Percentiles rank a stretch among this genome's conserved stretches.
phyloP scores from a whole-genome alignment of 164 flowering plant species.

The Vitis riparia region DNA sequence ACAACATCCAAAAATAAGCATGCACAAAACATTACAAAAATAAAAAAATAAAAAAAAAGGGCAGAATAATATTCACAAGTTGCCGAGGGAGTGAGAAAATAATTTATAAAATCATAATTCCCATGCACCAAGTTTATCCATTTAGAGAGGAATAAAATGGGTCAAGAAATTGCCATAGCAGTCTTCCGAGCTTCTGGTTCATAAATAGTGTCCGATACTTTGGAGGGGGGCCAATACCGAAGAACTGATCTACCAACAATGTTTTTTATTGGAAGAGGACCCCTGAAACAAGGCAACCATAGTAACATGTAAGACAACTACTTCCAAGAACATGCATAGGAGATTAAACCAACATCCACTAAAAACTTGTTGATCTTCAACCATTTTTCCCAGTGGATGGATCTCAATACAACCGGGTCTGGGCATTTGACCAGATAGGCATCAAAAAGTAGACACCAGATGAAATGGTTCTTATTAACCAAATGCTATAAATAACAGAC shows the following conservation, averaged over 20 bases:
- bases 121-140: too few species aligned
- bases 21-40: background rate
- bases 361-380: background rate
- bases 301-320: background rate
- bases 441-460: background rate
- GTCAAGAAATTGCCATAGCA: conserved; percentile 51
- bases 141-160: conserved; percentile 5
- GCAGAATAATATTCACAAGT: conserved; percentile 6
- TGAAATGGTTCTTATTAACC: background rate
- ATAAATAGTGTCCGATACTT: conserved; percentile 48
- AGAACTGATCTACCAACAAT: conserved; percentile 87
- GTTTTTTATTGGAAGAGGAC: conserved; percentile 85
- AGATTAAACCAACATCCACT: background rate
- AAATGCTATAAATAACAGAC: background rate
- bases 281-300: conserved; percentile 56
- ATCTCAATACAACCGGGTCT: conserved; percentile 3
- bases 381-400: background rate
- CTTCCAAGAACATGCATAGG: background rate
- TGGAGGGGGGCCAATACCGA: conserved; percentile 93
- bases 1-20: conserved; percentile 4
- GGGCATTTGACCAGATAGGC: background rate
- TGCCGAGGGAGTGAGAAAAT: conserved; percentile 2
- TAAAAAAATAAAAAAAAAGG: too few species aligned
- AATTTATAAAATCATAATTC: conserved; percentile 1
- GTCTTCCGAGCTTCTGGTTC: conserved; percentile 26